These are phyloP conservation scores for Actinidia arguta DNA, from an alignment of 179 eudicot species.

Conservation along the genomic window DNA sequence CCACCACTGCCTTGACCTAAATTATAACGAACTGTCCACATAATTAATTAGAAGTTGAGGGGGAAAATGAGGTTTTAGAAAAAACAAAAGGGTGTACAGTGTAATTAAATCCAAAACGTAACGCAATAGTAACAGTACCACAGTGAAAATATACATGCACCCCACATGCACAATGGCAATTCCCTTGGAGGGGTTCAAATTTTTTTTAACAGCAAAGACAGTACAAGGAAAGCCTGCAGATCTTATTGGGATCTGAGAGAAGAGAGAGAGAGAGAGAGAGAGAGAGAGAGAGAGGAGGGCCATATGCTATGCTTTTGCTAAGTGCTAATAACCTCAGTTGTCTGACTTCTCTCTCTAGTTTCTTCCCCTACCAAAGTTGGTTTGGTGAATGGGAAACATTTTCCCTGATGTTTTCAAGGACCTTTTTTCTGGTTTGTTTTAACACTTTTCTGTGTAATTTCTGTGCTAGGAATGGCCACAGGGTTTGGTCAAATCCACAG, in stretches of 20 bases:
- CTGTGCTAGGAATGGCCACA: too few species aligned
- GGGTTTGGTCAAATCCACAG: too few species aligned
- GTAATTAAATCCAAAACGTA: too few species aligned
- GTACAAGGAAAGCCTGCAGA: slow-evolving; percentile 20
- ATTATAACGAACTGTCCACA: too few species aligned
- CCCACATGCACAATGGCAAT: not conserved
- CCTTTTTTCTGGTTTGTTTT: too few species aligned
- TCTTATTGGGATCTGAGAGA: slow-evolving; percentile 24
- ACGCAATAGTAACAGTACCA: not conserved
- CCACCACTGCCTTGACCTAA: too few species aligned
- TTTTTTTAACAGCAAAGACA: slow-evolving; percentile 8
- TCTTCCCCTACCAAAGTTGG: slow-evolving; percentile 1
- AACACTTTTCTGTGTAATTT: too few species aligned
- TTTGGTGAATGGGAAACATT: slow-evolving; percentile 21
- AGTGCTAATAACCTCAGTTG: not conserved
- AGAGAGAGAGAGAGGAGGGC: not conserved
- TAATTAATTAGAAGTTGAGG: too few species aligned
- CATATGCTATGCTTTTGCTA: not conserved
- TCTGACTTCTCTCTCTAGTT: not conserved
- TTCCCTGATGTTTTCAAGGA: too few species aligned
- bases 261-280: slow-evolving; percentile 1
- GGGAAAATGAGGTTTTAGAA: too few species aligned
- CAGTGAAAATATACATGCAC: not conserved
- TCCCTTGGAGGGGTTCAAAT: not conserved
- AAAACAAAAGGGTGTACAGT: too few species aligned